Percentiles rank a stretch among this genome's conserved stretches.
Evolutionary conservation across 2,329 filamentous ascomycete genomes (phyloP).

Genomic region (Albifimbria verrucaria): DNA sequence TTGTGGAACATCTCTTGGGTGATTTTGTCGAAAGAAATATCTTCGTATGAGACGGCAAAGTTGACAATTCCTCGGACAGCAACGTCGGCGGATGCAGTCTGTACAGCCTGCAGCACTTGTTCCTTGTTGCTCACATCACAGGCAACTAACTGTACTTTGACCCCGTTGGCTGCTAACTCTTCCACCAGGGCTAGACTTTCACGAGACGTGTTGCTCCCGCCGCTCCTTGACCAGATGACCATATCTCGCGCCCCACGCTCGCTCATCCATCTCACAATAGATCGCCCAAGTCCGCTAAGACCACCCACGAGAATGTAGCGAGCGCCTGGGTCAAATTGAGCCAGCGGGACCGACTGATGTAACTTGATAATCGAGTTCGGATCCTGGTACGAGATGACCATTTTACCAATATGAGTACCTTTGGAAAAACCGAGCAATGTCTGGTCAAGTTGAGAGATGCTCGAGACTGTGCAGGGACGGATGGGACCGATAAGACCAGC

Average conservation of each 20-base stretch:
- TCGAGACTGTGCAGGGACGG: slow-evolving; percentile 20
- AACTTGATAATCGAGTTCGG: slow-evolving; percentile 4
- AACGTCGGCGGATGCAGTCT: not conserved
- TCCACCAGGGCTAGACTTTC: not conserved
- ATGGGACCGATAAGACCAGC: slow-evolving; percentile 15
- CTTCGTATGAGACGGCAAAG: not conserved
- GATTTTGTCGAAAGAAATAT: slow-evolving; percentile 11
- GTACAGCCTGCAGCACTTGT: not conserved
- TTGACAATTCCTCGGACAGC: not conserved
- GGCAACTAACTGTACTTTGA: not conserved
- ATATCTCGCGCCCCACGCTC: slow-evolving; percentile 17
- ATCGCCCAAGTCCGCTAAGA: slow-evolving; percentile 12
- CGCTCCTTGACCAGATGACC: slow-evolving; percentile 16
- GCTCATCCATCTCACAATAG: slow-evolving; percentile 17
- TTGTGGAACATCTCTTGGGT: slow-evolving; percentile 12
- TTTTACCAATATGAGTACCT: slow-evolving; percentile 21
- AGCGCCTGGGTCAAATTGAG: slow-evolving; percentile 14
- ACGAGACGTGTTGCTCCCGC: not conserved
- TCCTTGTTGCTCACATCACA: not conserved
- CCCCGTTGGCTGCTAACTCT: not conserved
- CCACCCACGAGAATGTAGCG: slow-evolving; percentile 18
- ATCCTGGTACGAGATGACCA: slow-evolving; percentile 13
- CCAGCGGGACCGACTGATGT: not conserved
- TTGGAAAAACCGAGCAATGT: slow-evolving; percentile 15
- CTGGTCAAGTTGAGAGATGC: slow-evolving; percentile 21